phyloP scores from a whole-genome alignment of 2,329 filamentous ascomycete species.

The Aspergillus fischeri region DNA sequence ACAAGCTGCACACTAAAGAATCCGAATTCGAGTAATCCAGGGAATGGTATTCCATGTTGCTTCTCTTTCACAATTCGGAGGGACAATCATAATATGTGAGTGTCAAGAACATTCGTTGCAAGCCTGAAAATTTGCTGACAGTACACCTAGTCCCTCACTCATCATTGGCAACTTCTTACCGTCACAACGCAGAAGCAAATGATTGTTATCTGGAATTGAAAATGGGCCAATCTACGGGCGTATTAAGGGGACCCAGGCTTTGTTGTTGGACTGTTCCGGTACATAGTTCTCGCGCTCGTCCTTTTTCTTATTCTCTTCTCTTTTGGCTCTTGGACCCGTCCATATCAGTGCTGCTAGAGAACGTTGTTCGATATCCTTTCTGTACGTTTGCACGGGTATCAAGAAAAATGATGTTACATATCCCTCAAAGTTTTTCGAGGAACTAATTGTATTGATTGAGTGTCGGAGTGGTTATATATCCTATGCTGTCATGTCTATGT shows the following conservation, averaged over 20 bases:
- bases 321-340: neutral
- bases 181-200: constrained; percentile 60
- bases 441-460: neutral
- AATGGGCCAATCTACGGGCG: neutral
- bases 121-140: neutral
- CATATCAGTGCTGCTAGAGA: neutral
- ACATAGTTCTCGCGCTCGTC: neutral
- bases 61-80: constrained; percentile 96
- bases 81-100: constrained; percentile 95
- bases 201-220: constrained; percentile 3
- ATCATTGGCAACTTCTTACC: constrained; percentile 97
- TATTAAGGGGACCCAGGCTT: neutral
- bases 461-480: neutral
- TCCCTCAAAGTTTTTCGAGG: neutral
- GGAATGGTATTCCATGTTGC: constrained; percentile 80
- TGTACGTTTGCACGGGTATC: neutral
- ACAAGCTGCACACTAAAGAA: constrained; percentile 90
- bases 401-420: neutral
- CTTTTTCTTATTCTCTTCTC: neutral
- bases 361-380: neutral
- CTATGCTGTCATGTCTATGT: neutral
- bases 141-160: constrained; percentile 67
- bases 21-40: constrained; percentile 58
- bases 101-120: constrained; percentile 8
- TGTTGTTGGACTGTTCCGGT: neutral